A percentile compares a stretch with the other conserved stretches of the same genome.
phyloP scores from a whole-genome alignment of 1,139 yeast genomes.

The Suhomyces kunorum region DNA sequence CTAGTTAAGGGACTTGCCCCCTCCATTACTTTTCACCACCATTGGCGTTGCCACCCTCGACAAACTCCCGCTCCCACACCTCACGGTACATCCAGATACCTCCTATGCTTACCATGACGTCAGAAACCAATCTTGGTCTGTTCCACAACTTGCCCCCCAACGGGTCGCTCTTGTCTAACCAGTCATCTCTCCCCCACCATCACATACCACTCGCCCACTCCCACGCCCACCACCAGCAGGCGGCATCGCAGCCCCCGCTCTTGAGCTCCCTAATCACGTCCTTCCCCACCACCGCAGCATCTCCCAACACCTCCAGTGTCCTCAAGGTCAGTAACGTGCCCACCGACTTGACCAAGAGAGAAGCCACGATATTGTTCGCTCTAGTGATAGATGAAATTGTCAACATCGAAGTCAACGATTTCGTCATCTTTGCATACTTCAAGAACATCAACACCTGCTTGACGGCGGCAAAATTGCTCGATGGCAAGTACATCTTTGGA shows the following conservation, averaged over 20 bases:
- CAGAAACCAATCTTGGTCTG: constrained; percentile 23
- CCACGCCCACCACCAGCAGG: constrained; percentile 11
- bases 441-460: constrained; percentile 64
- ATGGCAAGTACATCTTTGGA: constrained; percentile 67
- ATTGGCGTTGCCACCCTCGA: neutral
- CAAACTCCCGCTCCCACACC: neutral
- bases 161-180: constrained; percentile 9
- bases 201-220: constrained; percentile 11
- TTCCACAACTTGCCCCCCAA: constrained; percentile 18
- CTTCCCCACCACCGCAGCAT: constrained; percentile 12
- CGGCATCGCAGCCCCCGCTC: constrained; percentile 12
- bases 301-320: constrained; percentile 16
- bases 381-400: constrained; percentile 71
- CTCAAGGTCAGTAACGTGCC: constrained; percentile 65
- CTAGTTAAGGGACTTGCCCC: neutral
- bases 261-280: constrained; percentile 13
- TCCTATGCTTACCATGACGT: constrained; percentile 23
- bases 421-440: constrained; percentile 62
- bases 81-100: neutral
- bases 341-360: constrained; percentile 69
- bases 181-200: constrained; percentile 10
- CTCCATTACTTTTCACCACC: neutral
- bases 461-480: constrained; percentile 69
- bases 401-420: constrained; percentile 57
- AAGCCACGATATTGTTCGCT: constrained; percentile 75